Percentiles rank a stretch among this genome's conserved stretches.
Conservation (phyloP, 169 alveolate species). For the Eimeria maxima region DNA sequence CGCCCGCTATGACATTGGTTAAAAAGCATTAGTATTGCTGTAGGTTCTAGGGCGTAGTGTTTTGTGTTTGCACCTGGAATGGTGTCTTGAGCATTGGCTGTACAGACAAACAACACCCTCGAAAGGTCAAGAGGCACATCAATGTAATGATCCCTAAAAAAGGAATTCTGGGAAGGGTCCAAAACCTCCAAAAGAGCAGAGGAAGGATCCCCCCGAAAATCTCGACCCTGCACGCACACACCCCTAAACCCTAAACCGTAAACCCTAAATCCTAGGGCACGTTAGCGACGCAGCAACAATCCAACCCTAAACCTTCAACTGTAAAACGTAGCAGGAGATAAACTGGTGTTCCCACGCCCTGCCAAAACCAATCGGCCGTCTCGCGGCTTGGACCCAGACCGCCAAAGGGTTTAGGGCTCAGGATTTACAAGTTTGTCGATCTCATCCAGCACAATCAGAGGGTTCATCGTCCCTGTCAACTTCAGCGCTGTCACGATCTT, state of each 20-base stretch:
- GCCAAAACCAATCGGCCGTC: too few species aligned
- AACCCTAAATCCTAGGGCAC: conserved; percentile 2
- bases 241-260: neutral
- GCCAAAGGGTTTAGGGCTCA: neutral
- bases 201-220: conserved; percentile 95
- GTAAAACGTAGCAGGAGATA: neutral
- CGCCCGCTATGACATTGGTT: too few species aligned
- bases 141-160: conserved; percentile 86
- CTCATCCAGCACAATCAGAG: conserved; percentile 92
- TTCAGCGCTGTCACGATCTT: conserved; percentile 89
- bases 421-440: conserved; percentile 93
- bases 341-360: too few species aligned
- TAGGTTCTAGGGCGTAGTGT: neutral
- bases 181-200: conserved; percentile 95
- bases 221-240: conserved; percentile 86
- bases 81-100: conserved; percentile 96
- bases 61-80: conserved; percentile 87
- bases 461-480: conserved; percentile 61
- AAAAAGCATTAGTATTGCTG: neutral
- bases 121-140: conserved; percentile 92
- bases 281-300: too few species aligned
- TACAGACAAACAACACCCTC: conserved; percentile 95
- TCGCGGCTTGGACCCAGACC: too few species aligned
- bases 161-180: conserved; percentile 94
- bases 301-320: neutral